Base-by-base conservation (phyloP, 306 rosid genomes). In the Albizia julibrissin region DNA sequence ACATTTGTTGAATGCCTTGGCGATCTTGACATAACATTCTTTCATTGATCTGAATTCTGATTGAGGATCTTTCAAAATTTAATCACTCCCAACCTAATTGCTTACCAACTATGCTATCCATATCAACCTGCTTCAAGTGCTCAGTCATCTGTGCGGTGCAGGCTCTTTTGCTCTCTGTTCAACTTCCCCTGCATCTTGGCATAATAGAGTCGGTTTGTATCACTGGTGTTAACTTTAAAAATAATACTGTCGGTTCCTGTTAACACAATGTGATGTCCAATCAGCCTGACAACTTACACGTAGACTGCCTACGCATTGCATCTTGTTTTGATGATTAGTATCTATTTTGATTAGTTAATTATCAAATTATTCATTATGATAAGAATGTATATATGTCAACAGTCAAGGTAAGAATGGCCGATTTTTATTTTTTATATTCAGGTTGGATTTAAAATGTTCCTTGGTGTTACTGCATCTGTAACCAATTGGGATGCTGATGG, bases 361-460 rank as follows among this genome's bases (percentile, higher is more conserved):
- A 7, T 56, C 3, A 56, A 54, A 8, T n/a, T 56, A 56, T 21
- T 56, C 62, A 19, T n/a, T 73, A 31, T 67, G 22, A 61, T 77
- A 59, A 14, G 69, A 49, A 77, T 37, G 40, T 19, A 19, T 68
- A 34, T 80, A 58, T 72, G 31, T 73, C 64, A 43, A 29, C 52
- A 39, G 40, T 56, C 31, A 69, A 69, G 75, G 24, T 31, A 40
- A 58, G 15, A 29, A 68, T 68, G 58, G n/a, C 58, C 2, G 0
- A 14, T 3, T 73, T 46, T 46, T 44, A 1, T 34, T 37, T 4
- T 39, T 21, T 1, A 21, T 40, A 42, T 80, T 50, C 92, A 93
- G 97, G 91, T 93, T 74, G 99, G 98, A 75, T 93, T 95, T 73
- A 93, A 95, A 85, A 95, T 93, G 99, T 95, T 93, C 84, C 86